Evolutionary conservation across 345 rosid species (phyloP).

Genomic region (Crucihimalaya himalaica): DNA sequence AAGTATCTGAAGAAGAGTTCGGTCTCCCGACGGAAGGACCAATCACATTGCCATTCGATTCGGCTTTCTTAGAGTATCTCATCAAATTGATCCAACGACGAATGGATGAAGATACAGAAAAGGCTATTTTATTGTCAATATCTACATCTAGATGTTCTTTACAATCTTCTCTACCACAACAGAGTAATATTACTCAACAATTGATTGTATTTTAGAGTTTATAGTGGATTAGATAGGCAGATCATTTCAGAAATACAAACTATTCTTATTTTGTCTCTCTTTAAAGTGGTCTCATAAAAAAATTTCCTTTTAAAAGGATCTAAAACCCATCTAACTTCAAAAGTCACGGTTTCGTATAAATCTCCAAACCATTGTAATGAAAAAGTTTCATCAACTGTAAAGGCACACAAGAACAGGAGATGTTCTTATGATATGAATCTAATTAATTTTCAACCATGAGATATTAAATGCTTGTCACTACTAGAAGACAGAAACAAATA

Average conservation of each 20-base stretch:
- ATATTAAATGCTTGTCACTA: too few species aligned
- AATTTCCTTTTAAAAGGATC: neutral
- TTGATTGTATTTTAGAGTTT: constrained; percentile 13
- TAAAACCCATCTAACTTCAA: neutral
- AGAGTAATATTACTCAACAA: neutral
- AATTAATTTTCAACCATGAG: too few species aligned
- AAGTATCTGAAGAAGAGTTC: constrained; percentile 46
- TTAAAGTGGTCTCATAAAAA: neutral
- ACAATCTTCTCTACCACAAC: neutral
- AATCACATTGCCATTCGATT: constrained; percentile 43
- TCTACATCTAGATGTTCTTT: constrained; percentile 18
- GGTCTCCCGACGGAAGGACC: constrained; percentile 38
- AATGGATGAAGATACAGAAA: constrained; percentile 39
- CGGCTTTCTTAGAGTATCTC: constrained; percentile 29
- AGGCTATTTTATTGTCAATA: constrained; percentile 33
- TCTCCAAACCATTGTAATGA: neutral
- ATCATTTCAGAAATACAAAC: constrained; percentile 3
- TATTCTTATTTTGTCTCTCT: neutral
- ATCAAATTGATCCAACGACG: constrained; percentile 27
- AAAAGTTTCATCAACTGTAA: neutral
- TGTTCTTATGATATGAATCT: neutral
- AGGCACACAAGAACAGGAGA: neutral
- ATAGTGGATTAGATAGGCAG: neutral
- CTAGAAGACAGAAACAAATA: too few species aligned
- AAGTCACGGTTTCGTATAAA: neutral